Base-by-base conservation (phyloP, 306 rosid species). In the Rosa rugosa region DNA sequence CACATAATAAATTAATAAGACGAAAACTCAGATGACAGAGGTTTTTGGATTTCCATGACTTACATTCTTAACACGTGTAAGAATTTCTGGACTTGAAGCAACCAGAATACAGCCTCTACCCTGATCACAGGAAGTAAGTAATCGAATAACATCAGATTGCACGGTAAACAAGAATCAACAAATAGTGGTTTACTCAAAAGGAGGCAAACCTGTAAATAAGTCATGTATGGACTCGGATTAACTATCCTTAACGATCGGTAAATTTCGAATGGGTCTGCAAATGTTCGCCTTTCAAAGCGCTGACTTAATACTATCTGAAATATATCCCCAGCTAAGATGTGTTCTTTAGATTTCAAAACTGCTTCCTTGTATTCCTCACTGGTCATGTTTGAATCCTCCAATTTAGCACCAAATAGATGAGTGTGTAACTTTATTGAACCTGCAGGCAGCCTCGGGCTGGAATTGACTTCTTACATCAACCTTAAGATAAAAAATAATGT, bases 81-180 rank as follows among this genome's bases (percentile, higher is more conserved):
- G 99, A 85, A 95, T 91, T 78, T 95, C 99, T 53, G 99, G 99
- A 87, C 99, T 95, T 82, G 98, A 95, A 76, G 99, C 97, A 88
- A 95, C 99, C 82, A 95, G 85, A 77, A 95, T 95, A 83, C 96
- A 85, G 71, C 99, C 99, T 84, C 97, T 83, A 75, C 94, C 98
- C 99, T 95, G 94, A 75, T 70, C 66, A 65, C 75, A 56, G 51
- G 60, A 74, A 7, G 51, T 40, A 83, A 57, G 70, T 50, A 31
- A 22, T 54, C 72, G 34, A 53, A 25, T 17, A 73, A 74, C 65
- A 62, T 75, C 73, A 78, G 47, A 80, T 63, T 60, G 38, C 59
- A 76, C 77, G 42, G 50, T 56, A n/a, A 72, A 69, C 71, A 27
- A 59, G 45, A 44, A 23, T n/a, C 14, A 71, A 38, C 63, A 41